These are phyloP conservation scores for Pochonia chlamydosporia DNA, from an alignment of 2,329 filamentous ascomycete species.

Conservation along the genomic window DNA sequence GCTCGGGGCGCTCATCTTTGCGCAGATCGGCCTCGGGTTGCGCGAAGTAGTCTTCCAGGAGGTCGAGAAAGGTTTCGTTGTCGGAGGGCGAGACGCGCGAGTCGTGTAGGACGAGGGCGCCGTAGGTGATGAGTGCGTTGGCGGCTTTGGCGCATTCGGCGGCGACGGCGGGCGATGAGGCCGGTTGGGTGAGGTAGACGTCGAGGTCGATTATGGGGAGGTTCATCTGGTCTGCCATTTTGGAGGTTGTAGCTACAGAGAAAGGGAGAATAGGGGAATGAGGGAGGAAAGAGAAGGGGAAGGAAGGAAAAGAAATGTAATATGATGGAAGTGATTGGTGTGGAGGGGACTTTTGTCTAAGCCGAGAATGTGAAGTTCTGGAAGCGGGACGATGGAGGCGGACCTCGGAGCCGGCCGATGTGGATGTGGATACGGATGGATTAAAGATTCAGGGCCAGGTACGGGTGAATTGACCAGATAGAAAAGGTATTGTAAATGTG, in stretches of 20 bases:
- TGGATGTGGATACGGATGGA: slow-evolving; percentile 4
- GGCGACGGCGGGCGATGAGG: slow-evolving; percentile 35
- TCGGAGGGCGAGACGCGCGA: slow-evolving; percentile 49
- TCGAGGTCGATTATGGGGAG: slow-evolving; percentile 56
- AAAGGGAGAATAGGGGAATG: background rate
- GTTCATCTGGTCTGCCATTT: slow-evolving; percentile 38
- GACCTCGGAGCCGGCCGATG: slow-evolving; percentile 11
- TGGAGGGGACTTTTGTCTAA: background rate
- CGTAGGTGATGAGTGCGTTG: slow-evolving; percentile 52
- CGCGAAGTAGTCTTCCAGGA: slow-evolving; percentile 60
- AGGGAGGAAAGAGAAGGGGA: background rate
- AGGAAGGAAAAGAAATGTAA: too few species aligned
- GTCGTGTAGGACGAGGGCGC: slow-evolving; percentile 55
- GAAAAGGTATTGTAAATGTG: too few species aligned
- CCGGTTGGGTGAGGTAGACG: slow-evolving; percentile 41
- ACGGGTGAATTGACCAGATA: too few species aligned
- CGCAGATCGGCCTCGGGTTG: slow-evolving; percentile 42
- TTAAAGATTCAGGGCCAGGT: slow-evolving; percentile 6
- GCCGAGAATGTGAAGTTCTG: too few species aligned
- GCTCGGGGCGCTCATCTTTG: slow-evolving; percentile 49
- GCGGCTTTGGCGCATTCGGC: slow-evolving; percentile 50
- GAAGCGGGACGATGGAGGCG: slow-evolving; percentile 1
- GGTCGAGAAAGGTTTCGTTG: slow-evolving; percentile 52
- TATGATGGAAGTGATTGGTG: background rate
- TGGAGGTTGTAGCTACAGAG: background rate